phyloP scores from a whole-genome alignment of 176 grass and related monocot species.

The Thinopyrum elongatum region DNA sequence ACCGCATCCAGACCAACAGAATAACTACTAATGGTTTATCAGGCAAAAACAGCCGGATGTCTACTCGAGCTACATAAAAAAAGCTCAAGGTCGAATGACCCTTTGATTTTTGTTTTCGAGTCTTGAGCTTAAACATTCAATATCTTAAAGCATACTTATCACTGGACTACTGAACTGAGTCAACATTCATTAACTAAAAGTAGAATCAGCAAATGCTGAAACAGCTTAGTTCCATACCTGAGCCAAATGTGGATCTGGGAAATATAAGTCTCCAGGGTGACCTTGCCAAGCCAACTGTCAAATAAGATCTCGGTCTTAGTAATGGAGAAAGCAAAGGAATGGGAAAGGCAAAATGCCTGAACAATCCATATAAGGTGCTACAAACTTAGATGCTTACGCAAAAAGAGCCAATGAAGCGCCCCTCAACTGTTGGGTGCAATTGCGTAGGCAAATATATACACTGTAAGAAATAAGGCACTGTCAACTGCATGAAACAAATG shows the following conservation, averaged over 20 bases:
- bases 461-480: conserved; percentile 42
- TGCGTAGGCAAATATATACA: conserved; percentile 86
- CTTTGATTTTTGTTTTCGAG: neutral
- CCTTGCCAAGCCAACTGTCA: conserved; percentile 93
- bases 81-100: neutral
- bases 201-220: neutral
- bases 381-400: conserved; percentile 55
- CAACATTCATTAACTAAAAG: neutral
- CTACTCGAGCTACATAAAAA: neutral
- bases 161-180: neutral
- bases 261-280: conserved; percentile 95
- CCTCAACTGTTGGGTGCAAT: conserved; percentile 87
- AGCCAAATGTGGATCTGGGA: conserved; percentile 99
- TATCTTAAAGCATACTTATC: neutral
- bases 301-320: conserved; percentile 16
- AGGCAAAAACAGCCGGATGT: neutral
- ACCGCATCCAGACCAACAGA: neutral
- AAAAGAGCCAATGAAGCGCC: conserved; percentile 78
- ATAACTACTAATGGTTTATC: neutral
- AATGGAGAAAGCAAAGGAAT: neutral
- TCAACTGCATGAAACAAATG: conserved; percentile 25
- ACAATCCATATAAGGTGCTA: neutral
- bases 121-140: neutral
- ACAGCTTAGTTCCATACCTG: conserved; percentile 38
- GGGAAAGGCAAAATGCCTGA: neutral